A percentile compares a stretch with the other conserved stretches of the same genome.
Evolutionary conservation across 179 eudicot species (phyloP).

Genomic region (Heliamphora pulchella): DNA sequence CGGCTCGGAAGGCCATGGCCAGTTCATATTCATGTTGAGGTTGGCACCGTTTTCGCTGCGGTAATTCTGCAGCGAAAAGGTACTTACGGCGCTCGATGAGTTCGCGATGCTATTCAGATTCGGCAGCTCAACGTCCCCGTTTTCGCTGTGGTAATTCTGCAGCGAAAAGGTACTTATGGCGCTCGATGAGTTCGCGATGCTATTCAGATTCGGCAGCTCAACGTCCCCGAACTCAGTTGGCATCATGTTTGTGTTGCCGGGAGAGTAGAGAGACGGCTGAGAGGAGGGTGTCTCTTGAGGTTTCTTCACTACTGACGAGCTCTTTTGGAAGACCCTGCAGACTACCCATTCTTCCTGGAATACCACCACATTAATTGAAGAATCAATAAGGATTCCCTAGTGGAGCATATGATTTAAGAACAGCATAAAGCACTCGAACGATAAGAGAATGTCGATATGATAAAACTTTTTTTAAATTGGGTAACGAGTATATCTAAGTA

Average conservation of each 20-base stretch:
- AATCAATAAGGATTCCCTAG: no score
- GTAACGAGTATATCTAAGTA: no score
- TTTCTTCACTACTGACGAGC: conserved; percentile 42
- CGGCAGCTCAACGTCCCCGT: conserved; percentile 53
- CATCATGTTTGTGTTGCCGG: conserved; percentile 39
- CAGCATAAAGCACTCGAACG: no score
- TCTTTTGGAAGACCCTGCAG: conserved; percentile 78
- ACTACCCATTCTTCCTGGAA: conserved; percentile 93
- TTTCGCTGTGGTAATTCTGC: conserved; percentile 18
- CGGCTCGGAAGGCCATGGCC: conserved; percentile 44
- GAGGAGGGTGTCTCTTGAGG: conserved; percentile 23
- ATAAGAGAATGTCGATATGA: no score
- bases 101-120: conserved; percentile 30
- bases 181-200: conserved; percentile 28
- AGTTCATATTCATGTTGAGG: conserved; percentile 17
- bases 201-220: conserved; percentile 42
- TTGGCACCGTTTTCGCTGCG: neutral
- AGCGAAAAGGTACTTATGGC: conserved; percentile 26
- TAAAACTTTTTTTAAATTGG: no score
- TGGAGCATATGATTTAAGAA: no score
- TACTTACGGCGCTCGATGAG: conserved; percentile 29
- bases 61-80: conserved; percentile 29
- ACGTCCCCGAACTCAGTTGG: conserved; percentile 54
- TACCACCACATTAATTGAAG: neutral
- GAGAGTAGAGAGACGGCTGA: conserved; percentile 30